Base-by-base conservation (phyloP, 495 filamentous ascomycete genomes). In the Penicillium bovifimosum region DNA sequence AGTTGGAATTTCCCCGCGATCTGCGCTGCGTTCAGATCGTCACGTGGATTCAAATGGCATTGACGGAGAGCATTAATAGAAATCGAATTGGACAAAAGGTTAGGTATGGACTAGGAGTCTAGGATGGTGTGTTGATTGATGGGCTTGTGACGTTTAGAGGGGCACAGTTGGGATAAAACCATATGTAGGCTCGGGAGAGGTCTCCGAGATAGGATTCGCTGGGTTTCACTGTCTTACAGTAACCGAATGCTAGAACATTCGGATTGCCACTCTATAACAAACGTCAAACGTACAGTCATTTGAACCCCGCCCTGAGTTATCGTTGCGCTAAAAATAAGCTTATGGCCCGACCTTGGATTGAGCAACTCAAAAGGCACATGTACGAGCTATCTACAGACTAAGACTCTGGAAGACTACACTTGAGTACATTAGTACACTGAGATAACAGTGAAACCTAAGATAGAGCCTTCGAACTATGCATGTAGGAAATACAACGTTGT, bases 21-120 rank as follows among this genome's bases (percentile, higher is more conserved):
- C 57, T 59, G 55, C 55, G 26, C 49, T 17, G 20, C 35, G n/a
- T 47, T 35, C 44, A 54, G 53, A 47, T 18, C 41, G 61, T 66
- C 64, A 66, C 64, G 64, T 65, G 64, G 59, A 33, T 29, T 46
- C 18, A 57, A 29, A 27, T 10, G 36, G 35, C 17, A 16, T 46
- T 18, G 8, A 7, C 16, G 34, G 18, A 5, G 32, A 3, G 16
- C 18, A 24, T 40, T 20, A 9, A 4, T 20, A 38, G n/a, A 32
- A 32, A 35, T 35, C 8, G 13, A 32, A 9, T 32, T 18, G n/a
- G n/a, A n/a, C n/a, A n/a, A n/a, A n/a, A n/a, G n/a, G n/a, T n/a
- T n/a, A n/a, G n/a, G n/a, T n/a, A n/a, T n/a, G 8, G 24, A 27
- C 32, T n/a, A 16, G 16, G 16, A 5, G 17, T n/a, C 31, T 2